phyloP scores from a whole-genome alignment of 805 yeast species.

The Cyberlindnera maritima region DNA sequence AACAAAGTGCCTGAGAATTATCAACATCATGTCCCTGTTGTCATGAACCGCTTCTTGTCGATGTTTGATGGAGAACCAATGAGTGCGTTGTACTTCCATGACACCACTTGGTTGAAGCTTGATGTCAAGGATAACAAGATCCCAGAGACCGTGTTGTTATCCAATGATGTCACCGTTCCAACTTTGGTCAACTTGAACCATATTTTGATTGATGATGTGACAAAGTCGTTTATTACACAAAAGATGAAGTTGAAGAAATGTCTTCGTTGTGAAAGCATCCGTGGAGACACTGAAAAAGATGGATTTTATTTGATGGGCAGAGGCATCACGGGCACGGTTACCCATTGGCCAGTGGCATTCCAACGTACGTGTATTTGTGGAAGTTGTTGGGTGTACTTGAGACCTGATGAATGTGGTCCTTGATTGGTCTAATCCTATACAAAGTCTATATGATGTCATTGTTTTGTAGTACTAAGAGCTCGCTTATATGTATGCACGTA shows the following conservation, averaged over 20 bases:
- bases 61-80: conserved; percentile 3
- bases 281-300: conserved; percentile 30
- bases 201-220: conserved; percentile 31
- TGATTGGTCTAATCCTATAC: not conserved
- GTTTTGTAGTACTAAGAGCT: no score
- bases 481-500: no score
- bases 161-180: conserved; percentile 32
- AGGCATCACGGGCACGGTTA: conserved; percentile 22
- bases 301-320: conserved; percentile 26
- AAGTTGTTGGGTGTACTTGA: conserved; percentile 61
- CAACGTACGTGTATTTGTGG: conserved; percentile 80
- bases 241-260: conserved; percentile 40
- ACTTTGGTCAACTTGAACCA: conserved; percentile 31
- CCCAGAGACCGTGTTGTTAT: conserved; percentile 35
- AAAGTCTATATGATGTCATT: no score
- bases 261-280: conserved; percentile 51
- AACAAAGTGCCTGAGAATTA: conserved; percentile 27
- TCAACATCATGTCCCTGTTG: conserved; percentile 10
- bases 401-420: conserved; percentile 12
- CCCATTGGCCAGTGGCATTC: conserved; percentile 60
- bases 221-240: conserved; percentile 25
- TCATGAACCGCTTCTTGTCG: conserved; percentile 5
- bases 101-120: conserved; percentile 62
- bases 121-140: conserved; percentile 26
- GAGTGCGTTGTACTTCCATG: conserved; percentile 39